phyloP scores from a whole-genome alignment of 2,329 filamentous ascomycete genomes.

The Cladosporium sp. region DNA sequence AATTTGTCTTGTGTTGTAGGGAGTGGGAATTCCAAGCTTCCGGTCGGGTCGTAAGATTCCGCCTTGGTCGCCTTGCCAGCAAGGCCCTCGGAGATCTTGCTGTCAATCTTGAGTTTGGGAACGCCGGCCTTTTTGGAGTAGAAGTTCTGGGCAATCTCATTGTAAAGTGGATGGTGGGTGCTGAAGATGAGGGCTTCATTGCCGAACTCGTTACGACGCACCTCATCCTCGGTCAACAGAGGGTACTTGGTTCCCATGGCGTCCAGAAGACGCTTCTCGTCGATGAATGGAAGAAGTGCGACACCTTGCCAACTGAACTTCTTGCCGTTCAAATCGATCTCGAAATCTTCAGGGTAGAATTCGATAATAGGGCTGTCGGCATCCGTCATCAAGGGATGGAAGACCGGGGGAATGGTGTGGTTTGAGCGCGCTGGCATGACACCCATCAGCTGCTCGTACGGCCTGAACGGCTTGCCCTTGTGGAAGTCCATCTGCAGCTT shows the following conservation, averaged over 20 bases:
- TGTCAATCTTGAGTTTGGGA: slow-evolving; percentile 66
- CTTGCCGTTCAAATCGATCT: slow-evolving; percentile 91
- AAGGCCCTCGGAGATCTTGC: slow-evolving; percentile 70
- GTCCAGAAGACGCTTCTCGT: slow-evolving; percentile 76
- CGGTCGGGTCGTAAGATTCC: slow-evolving; percentile 78
- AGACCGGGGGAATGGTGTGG: slow-evolving; percentile 81
- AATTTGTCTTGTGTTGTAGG: slow-evolving; percentile 64
- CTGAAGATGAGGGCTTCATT: slow-evolving; percentile 80
- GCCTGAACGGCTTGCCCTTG: slow-evolving; percentile 78
- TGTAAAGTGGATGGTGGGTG: slow-evolving; percentile 78
- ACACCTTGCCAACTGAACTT: slow-evolving; percentile 99
- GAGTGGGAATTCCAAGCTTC: slow-evolving; percentile 73
- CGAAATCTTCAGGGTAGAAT: slow-evolving; percentile 94
- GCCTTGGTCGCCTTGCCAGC: slow-evolving; percentile 79
- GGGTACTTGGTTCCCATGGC: slow-evolving; percentile 83
- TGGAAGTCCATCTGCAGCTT: slow-evolving; percentile 78
- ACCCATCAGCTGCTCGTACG: slow-evolving; percentile 97
- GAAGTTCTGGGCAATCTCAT: slow-evolving; percentile 77
- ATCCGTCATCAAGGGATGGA: slow-evolving; percentile 86
- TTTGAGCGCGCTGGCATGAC: slow-evolving; percentile 91
- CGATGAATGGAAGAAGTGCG: slow-evolving; percentile 89
- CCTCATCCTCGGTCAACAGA: slow-evolving; percentile 70
- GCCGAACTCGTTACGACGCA: slow-evolving; percentile 72
- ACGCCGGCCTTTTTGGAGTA: slow-evolving; percentile 80
- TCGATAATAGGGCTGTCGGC: slow-evolving; percentile 89